These are phyloP conservation scores for Straminergon stramineum DNA, from an alignment of 225 moss, liverwort and hornwort genomes.

Conservation along the genomic window DNA sequence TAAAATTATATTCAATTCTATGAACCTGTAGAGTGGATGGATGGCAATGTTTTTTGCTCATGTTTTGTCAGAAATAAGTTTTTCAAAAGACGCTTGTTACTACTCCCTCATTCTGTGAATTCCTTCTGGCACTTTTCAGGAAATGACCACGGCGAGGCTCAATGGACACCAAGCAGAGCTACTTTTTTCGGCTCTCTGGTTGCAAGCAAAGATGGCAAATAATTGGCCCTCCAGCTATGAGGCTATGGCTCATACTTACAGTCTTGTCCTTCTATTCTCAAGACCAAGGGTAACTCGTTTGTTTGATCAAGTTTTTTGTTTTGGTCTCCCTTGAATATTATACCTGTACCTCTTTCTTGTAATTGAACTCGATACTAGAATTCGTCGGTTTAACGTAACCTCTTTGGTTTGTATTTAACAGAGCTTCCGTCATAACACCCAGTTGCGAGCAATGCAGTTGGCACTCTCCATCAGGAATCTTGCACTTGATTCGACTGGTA, in stretches of 20 bases:
- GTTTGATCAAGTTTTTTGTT: not conserved
- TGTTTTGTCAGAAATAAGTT: not conserved
- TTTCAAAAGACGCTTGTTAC: not conserved
- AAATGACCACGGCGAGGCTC: slow-evolving; percentile 62
- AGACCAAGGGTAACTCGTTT: slow-evolving; percentile 53
- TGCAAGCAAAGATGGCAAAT: slow-evolving; percentile 57
- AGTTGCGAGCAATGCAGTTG: slow-evolving; percentile 80
- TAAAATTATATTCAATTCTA: not conserved
- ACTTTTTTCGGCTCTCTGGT: slow-evolving; percentile 75
- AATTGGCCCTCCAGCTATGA: slow-evolving; percentile 87
- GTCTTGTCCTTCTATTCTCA: slow-evolving; percentile 73
- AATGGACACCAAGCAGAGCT: slow-evolving; percentile 80
- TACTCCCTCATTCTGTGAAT: not conserved
- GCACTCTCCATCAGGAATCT: slow-evolving; percentile 75
- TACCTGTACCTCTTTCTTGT: not conserved
- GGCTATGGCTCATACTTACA: slow-evolving; percentile 93
- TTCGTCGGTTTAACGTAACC: not conserved
- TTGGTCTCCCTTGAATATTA: not conserved
- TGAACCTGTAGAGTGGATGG: not conserved
- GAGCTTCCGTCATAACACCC: slow-evolving; percentile 64
- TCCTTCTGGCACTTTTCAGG: slow-evolving; percentile 15
- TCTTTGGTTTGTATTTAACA: slow-evolving; percentile 4
- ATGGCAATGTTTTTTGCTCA: not conserved
- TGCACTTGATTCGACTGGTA: slow-evolving; percentile 67
- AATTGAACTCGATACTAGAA: not conserved